Evolutionary conservation across 768 basidiomycete species (phyloP), one percentile per base, ranked within the genome.

Genomic region (Pulveroboletus sp.): DNA sequence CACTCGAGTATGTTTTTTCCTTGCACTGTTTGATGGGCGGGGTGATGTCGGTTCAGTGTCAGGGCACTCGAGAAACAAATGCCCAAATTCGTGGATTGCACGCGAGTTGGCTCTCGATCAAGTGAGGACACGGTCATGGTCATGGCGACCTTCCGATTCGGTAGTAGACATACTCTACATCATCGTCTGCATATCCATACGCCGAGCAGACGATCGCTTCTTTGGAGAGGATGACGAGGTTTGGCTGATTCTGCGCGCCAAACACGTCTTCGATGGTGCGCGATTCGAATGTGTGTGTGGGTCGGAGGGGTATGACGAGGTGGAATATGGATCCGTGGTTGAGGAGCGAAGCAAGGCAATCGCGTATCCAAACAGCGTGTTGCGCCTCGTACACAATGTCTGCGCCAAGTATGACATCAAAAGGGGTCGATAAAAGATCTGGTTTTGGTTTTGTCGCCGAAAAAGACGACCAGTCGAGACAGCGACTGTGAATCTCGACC

Each of bases 91-190:
- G 2, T 66, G 94, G 65, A 83, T 91, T 42, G 78, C 79, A 36
- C 72, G 93, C 43, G 93, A 95, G 65, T 67, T 94, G 19, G 87
- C 88, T 38, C 77, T 76, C 76, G 4, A 88, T 90, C 84, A 87
- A 84, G 62, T 89, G 65, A 76, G 19, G 10, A 13, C 12, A 10
- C n/a, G n/a, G n/a, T n/a, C n/a, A 27, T 43, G 14, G 17, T 50
- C 41, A 60, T 40, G 19, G 33, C 17, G 39, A 20, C 90, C 89
- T 93, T 19, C 81, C 82, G 50, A 93, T 89, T 44, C 68, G 73
- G 67, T 84, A 90, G 63, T 87, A 80, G 13, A 75, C 71, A 56
- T 93, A 93, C 59, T 80, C 79, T 27, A 88, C 78, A 51, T 84
- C 76, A 47, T 72, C 42, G 63, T 49, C 38, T 67, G n/a, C 40